Percentiles rank a stretch among this genome's conserved stretches.
Conservation (phyloP, 805 yeast genomes). For the Candida nitratophila region DNA sequence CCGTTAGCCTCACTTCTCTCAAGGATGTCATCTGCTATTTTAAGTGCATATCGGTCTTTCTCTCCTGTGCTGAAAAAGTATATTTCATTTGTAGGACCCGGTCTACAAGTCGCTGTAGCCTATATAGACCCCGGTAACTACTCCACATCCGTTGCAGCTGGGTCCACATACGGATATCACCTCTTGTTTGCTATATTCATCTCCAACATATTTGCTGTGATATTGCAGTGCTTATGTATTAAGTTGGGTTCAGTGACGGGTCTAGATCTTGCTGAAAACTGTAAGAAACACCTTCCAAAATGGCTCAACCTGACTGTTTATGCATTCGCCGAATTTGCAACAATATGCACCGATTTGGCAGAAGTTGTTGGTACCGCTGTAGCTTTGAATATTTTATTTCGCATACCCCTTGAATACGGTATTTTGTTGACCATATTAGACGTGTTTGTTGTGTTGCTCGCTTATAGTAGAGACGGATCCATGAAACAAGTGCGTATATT, state of each 20-base stretch:
- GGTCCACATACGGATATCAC: slow-evolving; percentile 70
- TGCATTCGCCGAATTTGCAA: slow-evolving; percentile 74
- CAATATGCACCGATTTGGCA: slow-evolving; percentile 87
- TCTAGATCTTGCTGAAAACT: slow-evolving; percentile 77
- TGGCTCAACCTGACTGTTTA: slow-evolving; percentile 62
- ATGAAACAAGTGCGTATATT: slow-evolving; percentile 69
- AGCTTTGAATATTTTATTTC: slow-evolving; percentile 67
- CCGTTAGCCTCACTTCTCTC: too few relatives aligned
- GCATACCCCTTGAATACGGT: slow-evolving; percentile 68
- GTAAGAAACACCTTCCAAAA: slow-evolving; percentile 61
- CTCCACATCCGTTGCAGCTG: slow-evolving; percentile 83
- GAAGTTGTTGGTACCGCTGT: slow-evolving; percentile 94
- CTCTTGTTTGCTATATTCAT: slow-evolving; percentile 65
- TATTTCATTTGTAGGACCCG: slow-evolving; percentile 74
- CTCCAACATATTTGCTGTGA: slow-evolving; percentile 79
- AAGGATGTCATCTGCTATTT: not conserved
- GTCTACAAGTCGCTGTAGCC: slow-evolving; percentile 81
- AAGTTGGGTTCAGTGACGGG: slow-evolving; percentile 90
- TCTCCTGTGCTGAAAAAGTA: slow-evolving; percentile 34
- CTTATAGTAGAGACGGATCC: slow-evolving; percentile 72
- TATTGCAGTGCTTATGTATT: slow-evolving; percentile 75
- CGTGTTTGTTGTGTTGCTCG: slow-evolving; percentile 70
- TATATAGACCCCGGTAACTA: slow-evolving; percentile 95
- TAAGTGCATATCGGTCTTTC: not conserved
- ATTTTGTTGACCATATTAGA: slow-evolving; percentile 76